Evolutionary conservation across 2,329 filamentous ascomycete species (phyloP).

Genomic region (Aureobasidium sp.): DNA sequence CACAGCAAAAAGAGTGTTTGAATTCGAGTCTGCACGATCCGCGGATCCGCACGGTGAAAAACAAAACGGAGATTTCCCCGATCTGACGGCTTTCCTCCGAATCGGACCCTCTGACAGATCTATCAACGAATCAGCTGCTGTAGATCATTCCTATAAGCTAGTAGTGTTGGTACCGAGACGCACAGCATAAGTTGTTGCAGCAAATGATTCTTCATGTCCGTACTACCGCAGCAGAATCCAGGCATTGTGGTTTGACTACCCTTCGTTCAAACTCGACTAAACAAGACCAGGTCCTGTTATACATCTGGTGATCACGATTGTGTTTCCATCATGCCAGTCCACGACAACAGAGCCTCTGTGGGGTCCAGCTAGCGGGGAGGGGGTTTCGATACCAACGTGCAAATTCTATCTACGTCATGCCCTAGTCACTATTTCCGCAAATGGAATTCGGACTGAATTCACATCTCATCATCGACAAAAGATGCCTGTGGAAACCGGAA

Average conservation of each 20-base stretch:
- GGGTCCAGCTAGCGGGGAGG: not conserved
- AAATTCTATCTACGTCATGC: not conserved
- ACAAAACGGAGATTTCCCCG: not conserved
- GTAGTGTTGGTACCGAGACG: conserved; percentile 1
- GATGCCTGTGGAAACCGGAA: not conserved
- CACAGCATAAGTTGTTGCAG: not conserved
- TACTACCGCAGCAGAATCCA: no score
- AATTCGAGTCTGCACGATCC: not conserved
- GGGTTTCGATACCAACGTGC: not conserved
- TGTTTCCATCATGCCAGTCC: no score
- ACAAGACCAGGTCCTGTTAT: no score
- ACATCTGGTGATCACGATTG: no score
- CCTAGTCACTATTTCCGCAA: not conserved
- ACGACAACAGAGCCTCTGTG: conserved; percentile 9
- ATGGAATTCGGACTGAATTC: not conserved
- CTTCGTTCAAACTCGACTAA: no score
- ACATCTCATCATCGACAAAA: not conserved
- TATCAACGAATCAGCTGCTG: conserved; percentile 1
- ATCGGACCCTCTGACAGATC: not conserved
- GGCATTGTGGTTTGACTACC: no score
- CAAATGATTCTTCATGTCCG: not conserved
- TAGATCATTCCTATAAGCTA: conserved; percentile 6
- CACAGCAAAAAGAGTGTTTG: not conserved
- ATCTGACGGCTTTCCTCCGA: not conserved
- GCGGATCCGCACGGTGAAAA: not conserved